phyloP scores from a whole-genome alignment of 257 asterid genomes.

The Solanum arcanum region DNA sequence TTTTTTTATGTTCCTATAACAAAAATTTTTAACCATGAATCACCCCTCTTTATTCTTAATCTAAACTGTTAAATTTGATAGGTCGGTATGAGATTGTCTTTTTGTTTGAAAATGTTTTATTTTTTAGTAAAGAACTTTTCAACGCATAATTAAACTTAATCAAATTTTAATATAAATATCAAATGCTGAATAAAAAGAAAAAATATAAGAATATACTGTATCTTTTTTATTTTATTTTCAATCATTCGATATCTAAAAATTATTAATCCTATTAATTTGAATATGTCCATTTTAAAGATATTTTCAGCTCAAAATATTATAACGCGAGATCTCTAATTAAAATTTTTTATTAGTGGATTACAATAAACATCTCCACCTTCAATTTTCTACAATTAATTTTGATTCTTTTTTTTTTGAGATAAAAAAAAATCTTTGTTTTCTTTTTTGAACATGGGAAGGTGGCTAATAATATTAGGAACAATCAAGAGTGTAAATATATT shows the following conservation, averaged over 20 bases:
- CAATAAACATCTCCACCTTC: neutral
- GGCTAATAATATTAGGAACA: neutral
- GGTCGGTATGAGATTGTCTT: no score
- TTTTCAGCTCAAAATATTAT: neutral
- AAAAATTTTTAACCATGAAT: neutral
- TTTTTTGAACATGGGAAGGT: neutral
- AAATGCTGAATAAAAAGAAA: neutral
- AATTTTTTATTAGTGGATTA: neutral
- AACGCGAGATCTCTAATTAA: neutral
- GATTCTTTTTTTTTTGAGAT: neutral
- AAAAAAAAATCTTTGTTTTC: neutral
- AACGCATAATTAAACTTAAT: accelerated
- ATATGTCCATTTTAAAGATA: no score
- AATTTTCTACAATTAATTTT: neutral
- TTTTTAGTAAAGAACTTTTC: accelerated
- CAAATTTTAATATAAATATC: neutral
- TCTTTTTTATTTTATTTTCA: neutral
- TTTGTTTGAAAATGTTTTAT: neutral
- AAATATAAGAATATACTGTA: neutral
- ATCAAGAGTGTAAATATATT: neutral
- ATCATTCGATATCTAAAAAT: neutral
- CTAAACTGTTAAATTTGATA: accelerated
- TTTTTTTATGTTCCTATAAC: neutral
- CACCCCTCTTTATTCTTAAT: neutral
- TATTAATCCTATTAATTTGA: neutral